These are phyloP conservation scores for Dryas integrifolia DNA, from an alignment of 331 rosid species.

Conservation along the genomic window DNA sequence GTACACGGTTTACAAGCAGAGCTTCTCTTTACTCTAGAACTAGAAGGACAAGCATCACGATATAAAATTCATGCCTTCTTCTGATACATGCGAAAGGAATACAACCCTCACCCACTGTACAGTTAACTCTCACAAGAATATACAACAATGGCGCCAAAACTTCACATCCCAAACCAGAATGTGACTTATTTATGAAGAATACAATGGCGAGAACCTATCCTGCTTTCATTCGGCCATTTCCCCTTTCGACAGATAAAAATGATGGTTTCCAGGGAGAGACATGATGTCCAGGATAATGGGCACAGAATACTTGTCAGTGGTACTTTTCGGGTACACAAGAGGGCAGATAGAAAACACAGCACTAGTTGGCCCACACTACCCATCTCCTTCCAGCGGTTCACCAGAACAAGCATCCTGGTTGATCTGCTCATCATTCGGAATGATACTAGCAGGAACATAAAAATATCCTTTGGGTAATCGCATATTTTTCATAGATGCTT, in stretches of 20 bases:
- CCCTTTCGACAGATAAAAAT: background rate
- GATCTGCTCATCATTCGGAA: conserved; percentile 71
- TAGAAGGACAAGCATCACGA: conserved; percentile 12
- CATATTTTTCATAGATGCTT: conserved; percentile 90
- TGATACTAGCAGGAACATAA: conserved; percentile 92
- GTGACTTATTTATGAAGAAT: conserved; percentile 27
- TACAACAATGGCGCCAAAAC: conserved; percentile 63
- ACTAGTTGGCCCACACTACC: conserved; percentile 39
- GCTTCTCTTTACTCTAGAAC: conserved; percentile 27
- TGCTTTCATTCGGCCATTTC: conserved; percentile 15
- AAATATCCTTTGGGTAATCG: conserved; percentile 89
- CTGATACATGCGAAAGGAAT: conserved; percentile 49
- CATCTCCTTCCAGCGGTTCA: conserved; percentile 49
- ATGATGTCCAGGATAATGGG: background rate
- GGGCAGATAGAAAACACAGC: conserved; percentile 30
- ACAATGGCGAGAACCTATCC: conserved; percentile 34
- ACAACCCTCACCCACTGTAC: conserved; percentile 71
- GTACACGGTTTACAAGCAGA: conserved; percentile 42
- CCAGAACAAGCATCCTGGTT: conserved; percentile 57
- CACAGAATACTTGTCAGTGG: background rate
- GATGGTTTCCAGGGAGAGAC: conserved; percentile 21
- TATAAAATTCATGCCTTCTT: conserved; percentile 38
- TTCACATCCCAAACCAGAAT: conserved; percentile 34
- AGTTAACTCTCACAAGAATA: conserved; percentile 56
- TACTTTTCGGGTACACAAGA: conserved; percentile 16